Base-by-base conservation (phyloP, 129 eudicot genomes). In the Flaveria bidentis region DNA sequence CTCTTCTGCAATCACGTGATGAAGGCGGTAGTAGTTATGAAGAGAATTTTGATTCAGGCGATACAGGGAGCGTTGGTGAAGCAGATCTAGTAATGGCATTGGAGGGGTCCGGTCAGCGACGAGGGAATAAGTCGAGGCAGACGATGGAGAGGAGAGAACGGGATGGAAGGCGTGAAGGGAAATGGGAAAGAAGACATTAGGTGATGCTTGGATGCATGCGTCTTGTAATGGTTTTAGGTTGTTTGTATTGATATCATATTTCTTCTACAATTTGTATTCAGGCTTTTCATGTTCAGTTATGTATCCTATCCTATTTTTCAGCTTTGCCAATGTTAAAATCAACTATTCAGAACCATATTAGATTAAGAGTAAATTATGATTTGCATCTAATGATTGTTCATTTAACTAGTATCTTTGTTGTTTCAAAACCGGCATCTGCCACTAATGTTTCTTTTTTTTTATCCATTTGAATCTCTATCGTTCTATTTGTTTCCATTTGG, bases 161-260 rank as follows among this genome's bases (percentile, higher is more conserved):
- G 39, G 98, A 92, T 39, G 90, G 92, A 17, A 88, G 98, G 50
- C 93, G 98, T 0, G 98, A 93, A 80, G 96, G 98, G 36, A 93
- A 93, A 78, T 93, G 98, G 98, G 98, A 93, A 82, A 86, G 98
- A 69, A 93, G 92, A 83, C 98, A 93, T 74, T 93, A 83, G 33
- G 45, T 26, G 33, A 16, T 62, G 45, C n/a, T 47, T 46, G 36
- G n/a, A 46, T 62, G 69, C 55, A 67, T 15, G 53, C 20, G 47
- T 74, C 70, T 60, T 64, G 15, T 60, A 23, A 9, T 60, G 66
- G 30, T 30, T 6, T 14, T 47, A 45, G 28, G 18, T 76, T 23
- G n/a, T 30, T 18, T 33, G 39, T 68, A 7, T 4, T 62, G 16
- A 1, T 65, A 41, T 65, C 41, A 18, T 49, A 49, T 53, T 39